These are phyloP conservation scores for Bolboschoenoplectus hybrid DNA, from an alignment of 202 grass and related monocot genomes.

Conservation along the genomic window DNA sequence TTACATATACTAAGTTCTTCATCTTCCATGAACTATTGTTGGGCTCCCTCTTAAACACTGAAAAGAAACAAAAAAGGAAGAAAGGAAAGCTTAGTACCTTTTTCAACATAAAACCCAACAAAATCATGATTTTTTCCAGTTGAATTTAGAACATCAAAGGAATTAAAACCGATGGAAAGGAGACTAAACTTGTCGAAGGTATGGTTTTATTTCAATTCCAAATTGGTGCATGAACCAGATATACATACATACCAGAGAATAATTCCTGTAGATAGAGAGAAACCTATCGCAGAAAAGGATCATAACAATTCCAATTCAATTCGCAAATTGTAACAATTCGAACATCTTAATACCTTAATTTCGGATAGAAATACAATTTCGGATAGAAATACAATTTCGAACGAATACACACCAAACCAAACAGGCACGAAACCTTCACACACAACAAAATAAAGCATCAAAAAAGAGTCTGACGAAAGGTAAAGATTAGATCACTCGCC, in stretches of 20 bases:
- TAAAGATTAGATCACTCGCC: conserved; percentile 23
- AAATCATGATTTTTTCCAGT: neutral
- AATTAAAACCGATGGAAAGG: neutral
- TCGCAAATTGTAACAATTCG: neutral
- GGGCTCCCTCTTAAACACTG: conserved; percentile 29
- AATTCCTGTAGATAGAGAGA: neutral
- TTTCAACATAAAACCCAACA: conserved; percentile 27
- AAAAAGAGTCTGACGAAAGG: conserved; percentile 21
- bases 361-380: neutral
- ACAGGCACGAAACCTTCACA: neutral
- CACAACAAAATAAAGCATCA: conserved; percentile 4
- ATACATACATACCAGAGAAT: neutral
- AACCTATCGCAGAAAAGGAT: conserved; percentile 23
- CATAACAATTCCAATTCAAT: neutral
- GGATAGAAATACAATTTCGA: neutral
- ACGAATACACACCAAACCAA: neutral
- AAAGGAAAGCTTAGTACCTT: conserved; percentile 22
- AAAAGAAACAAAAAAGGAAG: conserved; percentile 32
- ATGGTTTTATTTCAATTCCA: neutral
- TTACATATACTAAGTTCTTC: conserved; percentile 36
- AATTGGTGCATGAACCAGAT: conserved; percentile 25
- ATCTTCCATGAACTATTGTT: conserved; percentile 40
- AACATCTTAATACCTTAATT: neutral
- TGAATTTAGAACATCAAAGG: neutral
- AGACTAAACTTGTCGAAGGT: neutral